Base-by-base conservation (phyloP, 2,329 filamentous ascomycete species). In the Fusarium citri region DNA sequence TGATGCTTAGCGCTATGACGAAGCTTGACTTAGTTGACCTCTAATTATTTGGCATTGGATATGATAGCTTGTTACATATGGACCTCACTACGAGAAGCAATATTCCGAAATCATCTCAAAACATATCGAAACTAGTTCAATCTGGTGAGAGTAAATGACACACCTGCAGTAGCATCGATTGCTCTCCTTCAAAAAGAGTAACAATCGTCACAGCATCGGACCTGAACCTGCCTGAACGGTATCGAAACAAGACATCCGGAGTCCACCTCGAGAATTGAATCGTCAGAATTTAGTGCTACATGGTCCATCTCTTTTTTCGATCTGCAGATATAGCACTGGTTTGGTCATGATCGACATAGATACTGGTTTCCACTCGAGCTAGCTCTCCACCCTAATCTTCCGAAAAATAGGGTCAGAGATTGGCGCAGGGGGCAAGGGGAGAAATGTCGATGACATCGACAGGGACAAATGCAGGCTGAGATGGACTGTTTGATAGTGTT, bases 361-460 rank as follows among this genome's bases (percentile, higher is more conserved):
- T 37, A 22, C 49, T 40, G 6, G 10, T 20, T 16, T 22, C 23
- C 14, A 53, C 34, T 53, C 22, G 3, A 37, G n/a, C 6, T 16
- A 28, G 12, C 45, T 41, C 42, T 37, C 45, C 16, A 28, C 12
- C 30, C 6, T 16, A 28, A 37, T 16, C 30, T 41, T 34, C 46
- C n/a, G n/a, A 41, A 25, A 34, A 53, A 42, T 41, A 48, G 30
- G 28, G 42, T 25, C 45, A 9, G 20, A 8, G 34, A 28, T 30
- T 59, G 41, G n/a, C n/a, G 28, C 18, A 65, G 65, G 23, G 50
- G 55, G 25, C 18, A 65, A 65, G 23, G 50, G 55, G 45, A 12
- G 3, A 42, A 12, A 18, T 43, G 8, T 41, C 15, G 15, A 26
- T 62, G 55, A 62, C 47, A 51, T 54, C 25, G n/a, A 16, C 18